Conservation (phyloP, 108 stramenopile species). For the Cyclotella kingstonii region DNA sequence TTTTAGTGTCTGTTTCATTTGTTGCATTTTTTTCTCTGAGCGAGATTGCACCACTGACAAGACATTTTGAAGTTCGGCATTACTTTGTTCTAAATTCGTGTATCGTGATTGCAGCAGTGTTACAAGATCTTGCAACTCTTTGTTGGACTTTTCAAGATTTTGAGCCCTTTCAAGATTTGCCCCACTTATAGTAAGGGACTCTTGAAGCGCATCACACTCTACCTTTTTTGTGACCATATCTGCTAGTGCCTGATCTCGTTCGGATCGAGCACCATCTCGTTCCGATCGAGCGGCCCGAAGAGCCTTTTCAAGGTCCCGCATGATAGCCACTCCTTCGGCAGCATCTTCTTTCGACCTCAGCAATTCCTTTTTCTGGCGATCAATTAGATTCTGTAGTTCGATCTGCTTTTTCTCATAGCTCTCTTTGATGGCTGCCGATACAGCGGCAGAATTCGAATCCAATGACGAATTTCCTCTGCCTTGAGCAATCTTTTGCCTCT, state of each 20-base stretch:
- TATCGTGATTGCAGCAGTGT: not conserved
- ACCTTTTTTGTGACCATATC: not conserved
- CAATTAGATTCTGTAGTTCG: constrained; percentile 14
- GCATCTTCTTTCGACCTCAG: constrained; percentile 23
- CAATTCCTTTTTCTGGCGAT: constrained; percentile 6
- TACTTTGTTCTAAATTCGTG: constrained; percentile 6
- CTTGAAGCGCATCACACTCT: constrained; percentile 1
- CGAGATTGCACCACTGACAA: constrained; percentile 20
- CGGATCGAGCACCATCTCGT: constrained; percentile 3
- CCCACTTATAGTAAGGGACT: constrained; percentile 1
- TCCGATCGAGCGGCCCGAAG: constrained; percentile 16
- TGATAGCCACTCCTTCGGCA: constrained; percentile 31
- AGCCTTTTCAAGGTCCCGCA: constrained; percentile 31
- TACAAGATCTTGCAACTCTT: constrained; percentile 2
- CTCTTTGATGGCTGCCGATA: not conserved
- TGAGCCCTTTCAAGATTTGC: not conserved
- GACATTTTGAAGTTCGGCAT: constrained; percentile 13
- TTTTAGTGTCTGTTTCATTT: constrained; percentile 7
- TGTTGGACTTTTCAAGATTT: not conserved
- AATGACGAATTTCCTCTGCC: too few species aligned
- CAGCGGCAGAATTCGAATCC: not conserved
- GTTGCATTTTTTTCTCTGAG: constrained; percentile 13
- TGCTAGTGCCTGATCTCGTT: not conserved
- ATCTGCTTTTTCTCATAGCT: not conserved
- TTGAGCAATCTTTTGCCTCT: not conserved